Base-by-base conservation (phyloP, 2,329 filamentous ascomycete species). In the Pseudogymnoascus sp. region DNA sequence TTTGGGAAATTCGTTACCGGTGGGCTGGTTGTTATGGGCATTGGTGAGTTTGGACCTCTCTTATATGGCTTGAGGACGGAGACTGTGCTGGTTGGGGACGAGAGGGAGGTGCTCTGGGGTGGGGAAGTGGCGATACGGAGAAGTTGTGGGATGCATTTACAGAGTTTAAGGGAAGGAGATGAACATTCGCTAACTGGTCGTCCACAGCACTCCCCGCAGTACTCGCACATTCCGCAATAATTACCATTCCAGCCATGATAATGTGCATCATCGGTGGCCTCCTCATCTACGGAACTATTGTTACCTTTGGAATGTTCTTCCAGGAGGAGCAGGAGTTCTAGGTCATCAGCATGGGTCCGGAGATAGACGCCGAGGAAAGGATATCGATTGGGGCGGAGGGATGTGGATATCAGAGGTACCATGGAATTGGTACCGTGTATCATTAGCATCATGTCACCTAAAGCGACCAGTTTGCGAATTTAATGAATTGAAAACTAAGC, bases 241-340 rank as follows among this genome's bases (percentile, higher is more conserved):
- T 99, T 72, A 79, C 86, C 64, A 75, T 88, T 62, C 86, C 90
- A 59, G 94, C 94, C 57, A 96, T 96, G 86, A 79, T 91, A 73
- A 99, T 99, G 94, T 95, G 90, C 59, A 89, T 99, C 69, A 77
- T 93, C 59, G 94, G 94, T 28, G 94, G 94, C 59, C 79, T 97
- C 63, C 78, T 99, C 73, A 99, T 99, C 74, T 99, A 99, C 77
- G 90, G 91, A 62, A 99, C 94, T 57, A 97, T 99, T 73, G 95
- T 99, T 77, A 94, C 89, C 78, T 99, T 99, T 76, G 88, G 89
- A 67, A 89, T 97, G 86, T 99, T 97, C 79, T 99, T 99, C 81
- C 89, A 93, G 74, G 92, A 97, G 76, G 92, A 97, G 74, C 89
- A 96, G 72, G 94, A 97, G 70, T 99, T 97, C 75, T 97, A 67